Base-by-base conservation (phyloP, 441 rosid species). In the Hura crepitans region DNA sequence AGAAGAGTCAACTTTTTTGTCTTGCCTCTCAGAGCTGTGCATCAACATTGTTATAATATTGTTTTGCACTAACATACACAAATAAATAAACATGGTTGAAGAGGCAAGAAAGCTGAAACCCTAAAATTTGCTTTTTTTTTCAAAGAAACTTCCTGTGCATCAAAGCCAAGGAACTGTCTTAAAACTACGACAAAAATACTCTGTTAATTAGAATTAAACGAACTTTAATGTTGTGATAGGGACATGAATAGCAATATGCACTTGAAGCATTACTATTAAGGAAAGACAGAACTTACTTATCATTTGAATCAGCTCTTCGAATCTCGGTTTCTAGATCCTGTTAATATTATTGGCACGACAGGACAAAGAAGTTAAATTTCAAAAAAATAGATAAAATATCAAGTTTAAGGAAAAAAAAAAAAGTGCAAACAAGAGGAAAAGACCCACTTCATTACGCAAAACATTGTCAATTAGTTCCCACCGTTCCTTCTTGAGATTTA, bases 401-500 rank as follows among this genome's bases (percentile, higher is more conserved):
- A 56, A 2, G 23, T 0, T 35, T 66, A 6, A 22, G 30, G 31
- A 23, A 3, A 11, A 57, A 23, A 30, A 42, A 28, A 3, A 10
- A 57, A 25, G 51, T 47, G n/a, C 25, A 69, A 65, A 51, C 10
- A 12, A 51, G 39, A 27, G 42, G 10, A 47, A 27, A 57, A 70
- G 31, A 65, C 81, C 69, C 74, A 87, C 90, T 74, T 70, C 45
- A 14, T 77, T 70, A 18, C 58, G 59, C 69, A 6, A 37, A 69
- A 68, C 75, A 67, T 83, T 84, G 54, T 70, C 81, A 55, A 81
- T 25, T 50, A 83, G 46, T 64, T 82, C 77, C 89, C 89, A 90
- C 6, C 76, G 75, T 79, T 90, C 74, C 69, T 47, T 60, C 37
- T 0, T 58, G 37, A 90, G 92, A 77, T 85, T 77, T 66, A 90